Evolutionary conservation across 345 rosid species (phyloP).

Genomic region (Populus alba): DNA sequence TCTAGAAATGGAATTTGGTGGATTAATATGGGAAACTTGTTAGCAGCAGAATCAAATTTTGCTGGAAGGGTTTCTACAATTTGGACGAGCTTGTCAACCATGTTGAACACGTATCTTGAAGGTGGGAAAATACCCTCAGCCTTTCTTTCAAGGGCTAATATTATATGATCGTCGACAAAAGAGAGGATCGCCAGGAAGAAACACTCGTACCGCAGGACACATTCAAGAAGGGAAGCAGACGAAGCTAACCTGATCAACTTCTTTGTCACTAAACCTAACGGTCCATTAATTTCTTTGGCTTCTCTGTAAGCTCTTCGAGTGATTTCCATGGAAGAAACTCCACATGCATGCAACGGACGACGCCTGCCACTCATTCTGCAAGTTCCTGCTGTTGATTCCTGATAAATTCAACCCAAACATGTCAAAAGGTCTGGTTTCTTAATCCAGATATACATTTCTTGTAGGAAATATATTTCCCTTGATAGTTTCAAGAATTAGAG

Average conservation of each 20-base stretch:
- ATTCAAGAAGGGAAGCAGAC: slow-evolving; percentile 23
- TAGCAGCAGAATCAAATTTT: slow-evolving; percentile 36
- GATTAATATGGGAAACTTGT: slow-evolving; percentile 28
- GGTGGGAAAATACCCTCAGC: slow-evolving; percentile 53
- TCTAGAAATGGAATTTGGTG: slow-evolving; percentile 36
- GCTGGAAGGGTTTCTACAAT: slow-evolving; percentile 48
- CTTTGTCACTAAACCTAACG: slow-evolving; percentile 26
- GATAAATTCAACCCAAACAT: background rate
- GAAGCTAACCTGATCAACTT: slow-evolving; percentile 18
- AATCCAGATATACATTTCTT: too few relatives aligned
- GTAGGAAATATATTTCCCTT: too few relatives aligned
- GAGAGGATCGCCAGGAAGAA: slow-evolving; percentile 33
- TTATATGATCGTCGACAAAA: slow-evolving; percentile 43
- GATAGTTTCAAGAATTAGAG: too few relatives aligned
- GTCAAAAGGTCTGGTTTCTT: background rate
- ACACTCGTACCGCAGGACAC: slow-evolving; percentile 26
- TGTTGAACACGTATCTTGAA: slow-evolving; percentile 39
- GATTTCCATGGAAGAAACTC: slow-evolving; percentile 34
- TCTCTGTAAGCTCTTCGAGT: slow-evolving; percentile 34
- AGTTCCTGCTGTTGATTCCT: slow-evolving; percentile 16
- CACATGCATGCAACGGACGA: slow-evolving; percentile 62
- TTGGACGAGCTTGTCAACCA: slow-evolving; percentile 34
- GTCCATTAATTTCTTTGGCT: slow-evolving; percentile 35
- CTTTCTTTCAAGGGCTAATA: slow-evolving; percentile 39
- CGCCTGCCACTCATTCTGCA: slow-evolving; percentile 30